A percentile compares a stretch with the other conserved stretches of the same genome.
These are phyloP conservation scores for Cryphonectria nitschkei DNA, from an alignment of 2,329 filamentous ascomycete species.

Conservation along the genomic window DNA sequence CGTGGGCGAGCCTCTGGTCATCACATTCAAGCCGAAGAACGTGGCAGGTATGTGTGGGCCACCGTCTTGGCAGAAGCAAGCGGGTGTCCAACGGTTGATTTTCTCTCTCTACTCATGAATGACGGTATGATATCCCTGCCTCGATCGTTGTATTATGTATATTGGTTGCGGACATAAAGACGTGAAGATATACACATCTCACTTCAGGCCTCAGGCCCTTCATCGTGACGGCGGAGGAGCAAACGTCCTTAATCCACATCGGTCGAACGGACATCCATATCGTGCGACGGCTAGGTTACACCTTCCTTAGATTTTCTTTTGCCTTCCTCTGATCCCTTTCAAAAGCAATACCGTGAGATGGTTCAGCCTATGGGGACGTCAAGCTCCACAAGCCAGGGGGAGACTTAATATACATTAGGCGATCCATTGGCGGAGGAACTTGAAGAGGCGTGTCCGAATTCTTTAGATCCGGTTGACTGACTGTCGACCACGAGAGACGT, in stretches of 20 bases:
- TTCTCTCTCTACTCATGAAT: slow-evolving; percentile 32
- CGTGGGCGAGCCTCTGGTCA: neutral
- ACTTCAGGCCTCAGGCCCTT: neutral
- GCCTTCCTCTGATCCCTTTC: neutral
- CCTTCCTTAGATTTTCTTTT: neutral
- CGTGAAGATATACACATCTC: slow-evolving; percentile 5
- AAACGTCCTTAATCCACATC: neutral
- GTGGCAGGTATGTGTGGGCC: neutral
- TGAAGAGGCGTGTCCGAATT: neutral
- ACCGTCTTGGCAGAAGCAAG: neutral
- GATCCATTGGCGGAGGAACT: slow-evolving; percentile 22
- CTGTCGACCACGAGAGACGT: neutral
- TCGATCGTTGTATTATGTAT: slow-evolving; percentile 13
- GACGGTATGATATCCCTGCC: slow-evolving; percentile 33
- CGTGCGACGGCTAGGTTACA: neutral
- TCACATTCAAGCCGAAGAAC: neutral
- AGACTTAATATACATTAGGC: neutral
- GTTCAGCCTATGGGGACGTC: neutral
- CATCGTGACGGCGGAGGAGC: neutral
- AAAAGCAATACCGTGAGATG: neutral
- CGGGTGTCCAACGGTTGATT: neutral
- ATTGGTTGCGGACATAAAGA: slow-evolving; percentile 2
- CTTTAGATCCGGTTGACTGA: neutral
- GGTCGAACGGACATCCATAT: neutral
- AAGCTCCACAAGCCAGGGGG: neutral